phyloP scores from a whole-genome alignment of 2,329 filamentous ascomycete species.

The Fusarium irregulare region DNA sequence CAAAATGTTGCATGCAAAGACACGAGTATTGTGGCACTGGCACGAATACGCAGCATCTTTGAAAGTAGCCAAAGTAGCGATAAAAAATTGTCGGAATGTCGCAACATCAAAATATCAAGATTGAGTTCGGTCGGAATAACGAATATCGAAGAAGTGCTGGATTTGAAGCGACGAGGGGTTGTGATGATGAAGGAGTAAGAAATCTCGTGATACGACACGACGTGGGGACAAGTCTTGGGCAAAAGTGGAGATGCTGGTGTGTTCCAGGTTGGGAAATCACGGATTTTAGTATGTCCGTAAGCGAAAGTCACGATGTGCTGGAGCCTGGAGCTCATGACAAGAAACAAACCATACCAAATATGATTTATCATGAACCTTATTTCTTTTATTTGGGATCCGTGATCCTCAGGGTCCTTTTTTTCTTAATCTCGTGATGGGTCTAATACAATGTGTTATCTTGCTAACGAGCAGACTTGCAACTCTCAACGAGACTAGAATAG shows the following conservation, averaged over 20 bases:
- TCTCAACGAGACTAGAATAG: background rate
- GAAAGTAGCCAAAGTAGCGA: background rate
- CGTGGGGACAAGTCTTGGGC: constrained; percentile 26
- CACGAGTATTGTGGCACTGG: constrained; percentile 20
- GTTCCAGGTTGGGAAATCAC: background rate
- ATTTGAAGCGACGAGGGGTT: background rate
- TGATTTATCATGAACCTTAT: constrained; percentile 6
- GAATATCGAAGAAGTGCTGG: background rate
- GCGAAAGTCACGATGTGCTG: background rate
- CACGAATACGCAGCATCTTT: background rate
- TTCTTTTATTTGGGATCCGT: background rate
- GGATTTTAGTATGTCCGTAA: constrained; percentile 27
- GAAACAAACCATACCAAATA: constrained; percentile 14
- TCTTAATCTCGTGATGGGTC: background rate
- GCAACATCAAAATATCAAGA: background rate
- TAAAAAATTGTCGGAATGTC: background rate
- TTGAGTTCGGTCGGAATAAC: background rate
- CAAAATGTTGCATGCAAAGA: background rate
- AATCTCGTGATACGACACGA: constrained; percentile 25
- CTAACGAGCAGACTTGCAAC: background rate
- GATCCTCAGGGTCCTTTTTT: background rate
- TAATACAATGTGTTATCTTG: background rate
- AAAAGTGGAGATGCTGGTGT: constrained; percentile 7
- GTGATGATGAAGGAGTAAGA: constrained; percentile 41
- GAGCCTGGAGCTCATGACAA: background rate